Evolutionary conservation across 805 yeast species (phyloP).

Genomic region (Nakazawaea molendinolei): DNA sequence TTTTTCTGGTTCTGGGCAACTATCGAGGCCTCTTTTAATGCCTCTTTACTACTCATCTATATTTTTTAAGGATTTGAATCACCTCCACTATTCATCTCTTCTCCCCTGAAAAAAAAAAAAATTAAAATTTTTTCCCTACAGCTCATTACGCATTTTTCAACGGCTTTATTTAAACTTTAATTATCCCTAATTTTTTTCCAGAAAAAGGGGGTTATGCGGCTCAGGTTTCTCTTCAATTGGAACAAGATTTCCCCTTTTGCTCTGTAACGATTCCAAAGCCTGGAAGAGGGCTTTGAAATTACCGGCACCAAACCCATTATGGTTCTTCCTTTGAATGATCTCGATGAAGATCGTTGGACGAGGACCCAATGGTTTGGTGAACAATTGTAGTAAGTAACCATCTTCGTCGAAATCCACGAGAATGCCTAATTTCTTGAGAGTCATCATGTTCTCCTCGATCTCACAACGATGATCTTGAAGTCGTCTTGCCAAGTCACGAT

Average conservation of each 20-base stretch:
- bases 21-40: no score
- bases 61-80: no score
- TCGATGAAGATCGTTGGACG: slow-evolving; percentile 82
- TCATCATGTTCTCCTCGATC: slow-evolving; percentile 46
- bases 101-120: no score
- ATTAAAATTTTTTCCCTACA: no score
- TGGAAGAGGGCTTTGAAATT: slow-evolving; percentile 80
- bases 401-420: slow-evolving; percentile 71
- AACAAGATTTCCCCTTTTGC: slow-evolving; percentile 67
- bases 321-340: slow-evolving; percentile 72
- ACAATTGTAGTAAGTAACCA: slow-evolving; percentile 75
- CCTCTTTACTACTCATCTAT: not conserved
- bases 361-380: slow-evolving; percentile 69
- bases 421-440: slow-evolving; percentile 45
- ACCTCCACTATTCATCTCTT: no score
- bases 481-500: slow-evolving; percentile 39
- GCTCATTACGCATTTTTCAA: no score
- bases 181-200: no score
- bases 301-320: slow-evolving; percentile 86
- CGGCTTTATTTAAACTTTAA: no score
- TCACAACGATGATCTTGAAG: slow-evolving; percentile 35
- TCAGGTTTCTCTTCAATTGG: no score
- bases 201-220: no score
- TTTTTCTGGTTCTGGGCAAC: slow-evolving; percentile 13
- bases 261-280: slow-evolving; percentile 74